A percentile compares a stretch with the other conserved stretches of the same genome.
Conservation (phyloP, 2,329 filamentous ascomycete genomes). For the Ampelomyces quisqualis region DNA sequence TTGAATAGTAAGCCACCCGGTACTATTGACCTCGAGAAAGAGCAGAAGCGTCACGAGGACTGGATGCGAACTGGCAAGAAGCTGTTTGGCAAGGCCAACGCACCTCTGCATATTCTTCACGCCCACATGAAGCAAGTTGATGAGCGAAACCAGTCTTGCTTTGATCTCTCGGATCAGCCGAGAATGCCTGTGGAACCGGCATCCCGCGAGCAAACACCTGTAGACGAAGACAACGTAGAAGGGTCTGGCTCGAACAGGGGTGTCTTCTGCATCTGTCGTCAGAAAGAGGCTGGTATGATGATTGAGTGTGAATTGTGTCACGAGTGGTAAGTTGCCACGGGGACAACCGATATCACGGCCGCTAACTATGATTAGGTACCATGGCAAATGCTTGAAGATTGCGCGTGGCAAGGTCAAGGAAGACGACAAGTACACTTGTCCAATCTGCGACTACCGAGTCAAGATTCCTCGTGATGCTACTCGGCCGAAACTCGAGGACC, state of each 20-base stretch:
- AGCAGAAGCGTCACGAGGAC: slow-evolving; percentile 92
- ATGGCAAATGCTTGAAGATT: slow-evolving; percentile 97
- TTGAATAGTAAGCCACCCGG: slow-evolving; percentile 90
- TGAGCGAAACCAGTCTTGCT: slow-evolving; percentile 85
- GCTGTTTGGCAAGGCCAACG: slow-evolving; percentile 96
- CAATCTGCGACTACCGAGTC: slow-evolving; percentile 95
- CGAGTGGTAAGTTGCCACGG: slow-evolving; percentile 70
- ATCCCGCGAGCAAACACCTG: slow-evolving; percentile 74
- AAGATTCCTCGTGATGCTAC: slow-evolving; percentile 96
- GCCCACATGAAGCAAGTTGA: slow-evolving; percentile 92
- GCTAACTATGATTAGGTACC: slow-evolving; percentile 67
- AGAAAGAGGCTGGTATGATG: slow-evolving; percentile 96
- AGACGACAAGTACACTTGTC: slow-evolving; percentile 96
- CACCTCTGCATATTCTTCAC: slow-evolving; percentile 91
- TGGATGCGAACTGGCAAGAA: slow-evolving; percentile 99
- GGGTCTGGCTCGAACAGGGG: slow-evolving; percentile 61
- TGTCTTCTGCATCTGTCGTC: slow-evolving; percentile 96
- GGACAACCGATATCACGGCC: not conserved
- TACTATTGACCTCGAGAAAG: slow-evolving; percentile 88
- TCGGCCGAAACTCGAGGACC: slow-evolving; percentile 88
- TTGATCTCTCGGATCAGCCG: slow-evolving; percentile 86
- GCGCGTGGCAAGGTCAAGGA: slow-evolving; percentile 97
- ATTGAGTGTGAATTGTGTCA: slow-evolving; percentile 98
- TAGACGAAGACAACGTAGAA: slow-evolving; percentile 49
- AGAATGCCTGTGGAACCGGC: slow-evolving; percentile 88